Percentiles rank a stretch among this genome's conserved stretches.
Conservation (phyloP, 1,284 basidiomycete genomes). For the Tilletiopsis washingtonensis region DNA sequence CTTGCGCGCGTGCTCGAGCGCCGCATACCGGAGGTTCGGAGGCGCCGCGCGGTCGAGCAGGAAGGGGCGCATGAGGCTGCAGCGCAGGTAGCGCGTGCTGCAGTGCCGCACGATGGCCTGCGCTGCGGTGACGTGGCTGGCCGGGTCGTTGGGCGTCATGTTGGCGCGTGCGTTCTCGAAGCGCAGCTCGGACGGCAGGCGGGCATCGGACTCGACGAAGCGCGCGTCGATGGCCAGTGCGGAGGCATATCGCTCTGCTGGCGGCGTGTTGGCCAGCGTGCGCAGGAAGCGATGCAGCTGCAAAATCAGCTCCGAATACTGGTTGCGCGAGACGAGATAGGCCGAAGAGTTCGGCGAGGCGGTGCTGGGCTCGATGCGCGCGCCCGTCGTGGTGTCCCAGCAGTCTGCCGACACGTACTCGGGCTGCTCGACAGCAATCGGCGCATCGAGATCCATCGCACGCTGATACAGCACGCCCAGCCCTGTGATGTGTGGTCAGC, state of each 20-base stretch:
- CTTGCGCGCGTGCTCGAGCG: background rate
- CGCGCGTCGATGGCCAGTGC: background rate
- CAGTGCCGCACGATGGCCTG: background rate
- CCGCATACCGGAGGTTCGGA: background rate
- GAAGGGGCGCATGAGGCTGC: constrained; percentile 1
- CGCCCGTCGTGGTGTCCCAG: no score
- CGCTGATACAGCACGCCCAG: no score
- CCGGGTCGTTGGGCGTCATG: background rate
- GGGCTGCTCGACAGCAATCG: no score
- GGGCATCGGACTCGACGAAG: background rate
- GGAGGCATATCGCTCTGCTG: background rate
- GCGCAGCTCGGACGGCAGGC: background rate
- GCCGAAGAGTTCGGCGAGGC: no score
- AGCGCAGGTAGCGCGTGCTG: background rate
- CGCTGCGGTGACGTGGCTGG: background rate
- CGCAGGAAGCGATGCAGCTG: background rate
- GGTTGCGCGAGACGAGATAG: no score
- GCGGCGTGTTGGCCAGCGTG: background rate
- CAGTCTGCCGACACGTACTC: no score
- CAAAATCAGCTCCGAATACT: background rate
- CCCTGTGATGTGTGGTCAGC: no score
- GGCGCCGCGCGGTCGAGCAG: constrained; percentile 1
- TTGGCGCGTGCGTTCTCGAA: background rate
- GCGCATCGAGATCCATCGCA: no score
- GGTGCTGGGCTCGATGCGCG: no score